Evolutionary conservation across 176 grass and related monocot species (phyloP).

Genomic region (Eragrostis nindensis): DNA sequence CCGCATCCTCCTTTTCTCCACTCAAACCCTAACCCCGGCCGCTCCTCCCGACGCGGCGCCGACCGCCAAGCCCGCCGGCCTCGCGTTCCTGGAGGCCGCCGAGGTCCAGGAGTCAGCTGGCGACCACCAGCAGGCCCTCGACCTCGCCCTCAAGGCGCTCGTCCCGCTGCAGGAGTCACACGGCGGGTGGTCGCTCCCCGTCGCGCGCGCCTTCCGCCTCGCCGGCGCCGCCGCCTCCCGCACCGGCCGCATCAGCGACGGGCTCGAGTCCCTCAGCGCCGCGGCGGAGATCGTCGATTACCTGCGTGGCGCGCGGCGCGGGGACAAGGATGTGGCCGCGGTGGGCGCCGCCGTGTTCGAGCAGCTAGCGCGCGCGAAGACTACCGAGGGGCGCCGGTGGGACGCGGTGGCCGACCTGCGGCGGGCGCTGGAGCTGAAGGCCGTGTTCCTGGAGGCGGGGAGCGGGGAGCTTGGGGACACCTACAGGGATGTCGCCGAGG

Average conservation of each 20-base stretch:
- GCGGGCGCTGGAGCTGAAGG: conserved; percentile 57
- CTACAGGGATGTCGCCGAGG: conserved; percentile 59
- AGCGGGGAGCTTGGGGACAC: conserved; percentile 51
- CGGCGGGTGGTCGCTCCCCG: conserved; percentile 72
- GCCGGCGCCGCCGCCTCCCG: conserved; percentile 58
- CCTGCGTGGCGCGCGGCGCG: conserved; percentile 24
- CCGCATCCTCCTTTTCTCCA: conserved; percentile 44
- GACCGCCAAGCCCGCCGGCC: conserved; percentile 29
- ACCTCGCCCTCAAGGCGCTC: conserved; percentile 59
- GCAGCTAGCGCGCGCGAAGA: conserved; percentile 68
- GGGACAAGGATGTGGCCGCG: conserved; percentile 35
- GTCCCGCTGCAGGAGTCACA: conserved; percentile 58
- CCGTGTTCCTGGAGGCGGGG: conserved; percentile 25
- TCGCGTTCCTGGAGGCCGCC: conserved; percentile 45
- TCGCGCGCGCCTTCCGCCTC: conserved; percentile 64
- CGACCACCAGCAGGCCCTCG: conserved; percentile 57
- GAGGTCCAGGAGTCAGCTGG: conserved; percentile 43
- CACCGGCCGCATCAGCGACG: conserved; percentile 49
- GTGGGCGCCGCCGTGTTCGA: conserved; percentile 51
- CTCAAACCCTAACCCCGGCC: conserved; percentile 36
- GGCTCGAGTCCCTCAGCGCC: conserved; percentile 66
- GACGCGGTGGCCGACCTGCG: conserved; percentile 52
- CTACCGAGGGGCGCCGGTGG: conserved; percentile 57
- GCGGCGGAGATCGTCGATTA: conserved; percentile 55
- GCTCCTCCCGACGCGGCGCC: conserved; percentile 30